These are phyloP conservation scores for Trifolium repens DNA, from an alignment of 306 rosid genomes.

Conservation along the genomic window DNA sequence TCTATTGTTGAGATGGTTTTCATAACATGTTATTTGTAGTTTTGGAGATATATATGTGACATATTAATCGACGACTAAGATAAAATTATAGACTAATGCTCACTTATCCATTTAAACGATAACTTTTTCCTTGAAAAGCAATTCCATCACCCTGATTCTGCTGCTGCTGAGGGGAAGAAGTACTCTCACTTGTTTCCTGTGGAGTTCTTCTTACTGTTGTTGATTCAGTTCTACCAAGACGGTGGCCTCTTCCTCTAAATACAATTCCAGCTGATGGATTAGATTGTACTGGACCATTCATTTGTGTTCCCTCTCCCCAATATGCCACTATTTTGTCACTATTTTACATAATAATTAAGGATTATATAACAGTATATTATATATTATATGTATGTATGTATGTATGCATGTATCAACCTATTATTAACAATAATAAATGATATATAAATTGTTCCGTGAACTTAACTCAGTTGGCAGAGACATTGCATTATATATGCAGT, in stretches of 20 bases:
- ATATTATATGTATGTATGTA: no score
- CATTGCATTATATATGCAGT: no score
- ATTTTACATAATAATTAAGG: constrained; percentile 42
- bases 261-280: constrained; percentile 63
- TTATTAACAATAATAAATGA: no score
- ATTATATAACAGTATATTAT: constrained; percentile 6
- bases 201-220: constrained; percentile 38
- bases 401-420: no score
- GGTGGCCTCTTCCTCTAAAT: constrained; percentile 69
- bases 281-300: constrained; percentile 67
- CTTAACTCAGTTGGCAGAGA: no score
- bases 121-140: constrained; percentile 61
- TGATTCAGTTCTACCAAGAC: constrained; percentile 53
- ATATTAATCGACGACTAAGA: neutral
- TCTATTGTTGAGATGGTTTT: neutral
- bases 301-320: constrained; percentile 78
- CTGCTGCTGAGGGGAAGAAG: constrained; percentile 32
- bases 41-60: neutral
- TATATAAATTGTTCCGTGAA: no score
- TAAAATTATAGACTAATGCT: neutral
- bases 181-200: constrained; percentile 38
- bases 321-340: constrained; percentile 72
- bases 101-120: constrained; percentile 46
- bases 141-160: constrained; percentile 40
- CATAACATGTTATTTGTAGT: neutral